These are phyloP conservation scores for Fusarium euwallaceae DNA, from an alignment of 2,329 filamentous ascomycete genomes.

Conservation along the genomic window DNA sequence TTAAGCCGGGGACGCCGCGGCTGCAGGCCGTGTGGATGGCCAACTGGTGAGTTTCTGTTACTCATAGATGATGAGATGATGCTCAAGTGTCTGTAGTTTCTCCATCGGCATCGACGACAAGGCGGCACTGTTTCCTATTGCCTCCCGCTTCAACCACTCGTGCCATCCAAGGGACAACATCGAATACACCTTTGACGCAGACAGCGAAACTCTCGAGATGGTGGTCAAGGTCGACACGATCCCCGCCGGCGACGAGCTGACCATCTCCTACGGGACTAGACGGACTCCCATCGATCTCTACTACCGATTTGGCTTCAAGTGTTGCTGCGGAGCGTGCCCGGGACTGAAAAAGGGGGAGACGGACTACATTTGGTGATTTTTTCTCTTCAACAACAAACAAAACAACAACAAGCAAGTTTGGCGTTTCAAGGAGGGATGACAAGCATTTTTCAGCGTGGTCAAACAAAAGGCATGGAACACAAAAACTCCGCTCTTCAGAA, in stretches of 20 bases:
- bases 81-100: conserved; percentile 33
- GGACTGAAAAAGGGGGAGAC: conserved; percentile 38
- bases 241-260: conserved; percentile 61
- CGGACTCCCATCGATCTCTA: conserved; percentile 55
- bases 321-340: conserved; percentile 62
- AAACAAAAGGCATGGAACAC: not conserved
- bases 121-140: conserved; percentile 63
- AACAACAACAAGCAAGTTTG: not conserved
- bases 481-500: not conserved
- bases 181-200: conserved; percentile 57
- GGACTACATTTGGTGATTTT: conserved; percentile 26
- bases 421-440: not conserved
- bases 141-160: conserved; percentile 71
- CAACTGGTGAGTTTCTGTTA: conserved; percentile 58
- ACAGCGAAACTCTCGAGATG: conserved; percentile 56
- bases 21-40: conserved; percentile 58
- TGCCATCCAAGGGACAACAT: conserved; percentile 61
- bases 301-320: conserved; percentile 65
- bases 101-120: conserved; percentile 44
- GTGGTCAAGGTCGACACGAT: conserved; percentile 53
- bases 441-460: not conserved
- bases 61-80: not conserved
- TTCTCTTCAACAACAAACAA: not conserved
- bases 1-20: conserved; percentile 45
- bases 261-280: conserved; percentile 61